Base-by-base conservation (phyloP, 2,329 filamentous ascomycete genomes). In the Phialophora chinensis region DNA sequence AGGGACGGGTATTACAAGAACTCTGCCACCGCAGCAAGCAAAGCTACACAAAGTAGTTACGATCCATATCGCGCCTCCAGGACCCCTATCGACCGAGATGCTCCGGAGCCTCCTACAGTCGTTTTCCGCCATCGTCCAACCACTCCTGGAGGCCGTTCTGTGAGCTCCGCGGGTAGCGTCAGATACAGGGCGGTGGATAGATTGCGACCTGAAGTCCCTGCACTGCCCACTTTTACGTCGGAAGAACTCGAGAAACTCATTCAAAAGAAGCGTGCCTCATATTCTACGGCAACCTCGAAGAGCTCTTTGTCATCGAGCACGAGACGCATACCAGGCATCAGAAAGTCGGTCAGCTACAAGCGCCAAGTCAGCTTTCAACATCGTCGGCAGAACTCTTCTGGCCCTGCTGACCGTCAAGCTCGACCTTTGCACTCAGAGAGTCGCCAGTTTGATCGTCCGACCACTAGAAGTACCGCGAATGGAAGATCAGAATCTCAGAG, bases 31-130 rank as follows among this genome's bases (percentile, higher is more conserved):
- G 77, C 76, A 25, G 74, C 74, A 3, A 75, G 83, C 74, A 72
- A 86, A 75, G 50, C 78, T 6, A 76, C 74, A 6, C 71, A 84
- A 66, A 80, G 86, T 69, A 95, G 90, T 77, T 96, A 96, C 73
- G 93, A 97, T 76, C 92, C 93, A 0, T 96, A 91, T 76, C 87
- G 91, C 73, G 87, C 90, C 4, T 92, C 90, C 2, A 84, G 85
- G 70, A 80, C 85, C 63, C 80, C 82, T 25, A 79, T 85, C 60
- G 66, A 77, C 62, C 72, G 81, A 27, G 79, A 81, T 0, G 83
- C 87, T 59, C 83, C 81, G 7, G 85, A 88, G 66, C 88, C 88
- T 72, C 84, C 89, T 33, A 90, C 87, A 72, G 86, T 93, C 60
- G 87, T 87, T 0, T 83, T 95, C 56, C 89, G 92, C 73, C 86